Evolutionary conservation across 345 rosid genomes (phyloP).

Genomic region (Corchorus olitorius): DNA sequence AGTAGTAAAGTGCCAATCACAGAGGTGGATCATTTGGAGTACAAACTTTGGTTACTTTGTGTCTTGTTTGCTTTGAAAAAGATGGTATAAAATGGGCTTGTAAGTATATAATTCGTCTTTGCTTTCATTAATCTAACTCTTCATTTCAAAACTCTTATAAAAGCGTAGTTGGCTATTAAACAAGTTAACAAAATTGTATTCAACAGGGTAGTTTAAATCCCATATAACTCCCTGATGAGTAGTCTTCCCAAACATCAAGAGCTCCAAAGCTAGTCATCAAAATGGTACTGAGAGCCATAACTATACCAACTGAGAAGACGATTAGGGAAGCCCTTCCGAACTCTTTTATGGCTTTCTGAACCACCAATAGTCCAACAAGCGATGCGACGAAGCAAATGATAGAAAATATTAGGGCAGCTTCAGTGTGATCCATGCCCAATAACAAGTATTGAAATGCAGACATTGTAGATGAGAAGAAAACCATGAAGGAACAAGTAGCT

Average conservation of each 20-base stretch:
- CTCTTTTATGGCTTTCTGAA: constrained; percentile 55
- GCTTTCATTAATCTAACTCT: not conserved
- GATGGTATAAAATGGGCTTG: too few relatives aligned
- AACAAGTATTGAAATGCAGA: constrained; percentile 67
- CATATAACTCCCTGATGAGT: constrained; percentile 58
- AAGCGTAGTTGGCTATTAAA: not conserved
- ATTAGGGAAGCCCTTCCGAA: constrained; percentile 83
- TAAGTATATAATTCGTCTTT: not conserved
- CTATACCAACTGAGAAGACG: constrained; percentile 75
- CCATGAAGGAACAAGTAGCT: constrained; percentile 76
- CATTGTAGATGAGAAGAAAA: constrained; percentile 72
- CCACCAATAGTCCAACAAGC: constrained; percentile 65
- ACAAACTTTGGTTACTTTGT: not conserved
- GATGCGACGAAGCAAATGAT: constrained; percentile 67
- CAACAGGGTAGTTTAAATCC: constrained; percentile 75
- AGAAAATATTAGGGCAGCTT: constrained; percentile 52
- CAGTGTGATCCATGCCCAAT: constrained; percentile 66
- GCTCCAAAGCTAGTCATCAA: constrained; percentile 76
- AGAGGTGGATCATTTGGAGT: not conserved
- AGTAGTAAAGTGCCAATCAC: too few relatives aligned
- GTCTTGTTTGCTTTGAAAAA: too few relatives aligned
- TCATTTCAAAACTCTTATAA: not conserved
- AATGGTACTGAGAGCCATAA: constrained; percentile 77
- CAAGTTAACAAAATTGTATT: constrained; percentile 29
- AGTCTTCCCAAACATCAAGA: constrained; percentile 66